Evolutionary conservation across 2,329 filamentous ascomycete species (phyloP), one percentile per base, ranked within the genome.

Genomic region (Fonsecaea pedrosoi): DNA sequence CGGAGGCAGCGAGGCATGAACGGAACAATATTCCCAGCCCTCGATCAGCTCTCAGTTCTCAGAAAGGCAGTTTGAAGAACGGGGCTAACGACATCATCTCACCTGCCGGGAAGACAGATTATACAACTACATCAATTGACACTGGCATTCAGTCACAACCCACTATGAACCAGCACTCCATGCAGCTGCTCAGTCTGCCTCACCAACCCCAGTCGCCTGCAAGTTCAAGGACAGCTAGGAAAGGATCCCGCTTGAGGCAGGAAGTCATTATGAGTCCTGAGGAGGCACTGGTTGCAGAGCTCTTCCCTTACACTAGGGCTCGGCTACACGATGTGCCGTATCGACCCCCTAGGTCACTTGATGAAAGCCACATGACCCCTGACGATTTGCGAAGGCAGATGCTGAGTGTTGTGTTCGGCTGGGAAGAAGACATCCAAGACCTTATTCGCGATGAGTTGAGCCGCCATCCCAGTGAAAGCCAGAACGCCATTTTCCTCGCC

Each of bases 391-490:
- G 94, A 56, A 86, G 86, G 55, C 94, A 97, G 77, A 97, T 99
- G 94, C 85, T 99, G 4, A 92, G 86, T 72, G 90, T 94, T 5
- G 93, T 99, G 1, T 99, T 99, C 77, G 95, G 95, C 2, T 99
- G 95, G 94, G 89, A 94, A 60, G 89, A 89, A 63, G 92, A 96
- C 72, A 89, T 94, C 48, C 86, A 92, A 54, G 89, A 89, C 54
- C 80, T 99, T 57, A 87, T 99, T 62, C 86, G 89, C 9, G 94
- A 98, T 76, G 95, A 99, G 77, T 84, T 85, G 81, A 85, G 84
- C 68, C 86, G 90, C 21, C 92, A 97, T 75, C 84, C 87, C 1
- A 78, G 84, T 2, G 90, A 91, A 6, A 94, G 92, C 4, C 86
- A 92, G 1, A 90, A 88, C 69, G 88, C 91, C 12, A 91, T 98